A percentile compares a stretch with the other conserved stretches of the same genome.
phyloP scores from a whole-genome alignment of 2,329 filamentous ascomycete genomes.

The Passalora sequoiae region DNA sequence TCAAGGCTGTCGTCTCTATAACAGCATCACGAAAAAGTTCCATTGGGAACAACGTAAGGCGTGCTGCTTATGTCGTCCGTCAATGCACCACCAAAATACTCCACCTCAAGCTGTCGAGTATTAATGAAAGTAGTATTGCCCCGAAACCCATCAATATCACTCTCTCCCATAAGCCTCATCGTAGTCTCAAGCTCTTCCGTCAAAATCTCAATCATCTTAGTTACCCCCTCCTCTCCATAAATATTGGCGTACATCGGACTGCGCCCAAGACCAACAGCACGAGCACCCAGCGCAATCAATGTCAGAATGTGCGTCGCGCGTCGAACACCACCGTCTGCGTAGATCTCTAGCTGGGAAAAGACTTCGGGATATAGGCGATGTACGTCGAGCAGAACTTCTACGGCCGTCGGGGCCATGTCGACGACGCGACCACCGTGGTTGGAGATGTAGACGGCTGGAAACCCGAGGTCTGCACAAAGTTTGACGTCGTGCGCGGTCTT shows the following conservation, averaged over 20 bases:
- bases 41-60: not conserved
- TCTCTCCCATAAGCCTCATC: slow-evolving; percentile 15
- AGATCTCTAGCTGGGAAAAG: slow-evolving; percentile 38
- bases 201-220: slow-evolving; percentile 28
- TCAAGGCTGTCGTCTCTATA: too few species aligned
- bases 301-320: slow-evolving; percentile 36
- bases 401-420: slow-evolving; percentile 56
- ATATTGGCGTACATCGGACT: slow-evolving; percentile 50
- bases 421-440: slow-evolving; percentile 41
- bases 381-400: slow-evolving; percentile 72
- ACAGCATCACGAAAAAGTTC: too few species aligned
- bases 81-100: slow-evolving; percentile 13
- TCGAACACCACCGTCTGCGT: slow-evolving; percentile 38
- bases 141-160: slow-evolving; percentile 12
- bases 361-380: slow-evolving; percentile 49
- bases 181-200: slow-evolving; percentile 15
- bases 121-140: slow-evolving; percentile 18
- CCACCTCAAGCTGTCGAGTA: slow-evolving; percentile 15
- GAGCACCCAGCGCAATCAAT: slow-evolving; percentile 36
- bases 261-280: slow-evolving; percentile 44
- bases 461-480: slow-evolving; percentile 34
- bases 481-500: slow-evolving; percentile 39
- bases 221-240: slow-evolving; percentile 58
- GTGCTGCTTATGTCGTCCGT: not conserved
- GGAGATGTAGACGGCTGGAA: slow-evolving; percentile 38